Base-by-base conservation (phyloP, 768 basidiomycete species). In the Tephrocybe sp. region DNA sequence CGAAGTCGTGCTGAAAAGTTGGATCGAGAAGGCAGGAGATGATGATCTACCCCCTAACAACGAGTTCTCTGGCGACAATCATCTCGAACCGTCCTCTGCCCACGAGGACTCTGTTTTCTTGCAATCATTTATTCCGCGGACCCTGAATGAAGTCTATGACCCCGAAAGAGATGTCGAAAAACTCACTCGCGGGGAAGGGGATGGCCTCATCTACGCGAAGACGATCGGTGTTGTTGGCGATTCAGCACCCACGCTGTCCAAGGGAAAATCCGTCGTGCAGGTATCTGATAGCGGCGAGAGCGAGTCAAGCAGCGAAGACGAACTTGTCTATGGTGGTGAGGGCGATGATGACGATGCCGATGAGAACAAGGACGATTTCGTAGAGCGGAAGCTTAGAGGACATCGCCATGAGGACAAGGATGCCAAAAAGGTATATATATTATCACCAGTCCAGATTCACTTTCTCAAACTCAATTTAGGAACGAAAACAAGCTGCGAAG, bases 321-420 rank as follows among this genome's bases (percentile, higher is more conserved):
- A 58, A 5, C 62, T 63, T 5, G 57, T 45, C 19, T 58, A 60
- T 26, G 68, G 66, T 13, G 61, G 63, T 9, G 71, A 67, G 15
- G 64, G 60, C 25, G 72, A 72, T 32, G 70, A 66, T 38, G 66
- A 65, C 27, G 65, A 65, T 16, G 75, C n/a, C n/a, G n/a, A 66
- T 21, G 68, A 57, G 13, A 70, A 63, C 19, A 66, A 65, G 28
- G 74, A 73, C 22, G 65, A 53, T 9, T 75, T 74, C 44, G 57
- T 70, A 27, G 84, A 86, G 54, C 81, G 77, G 47, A 77, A 66
- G 51, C 87, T 87, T 24, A 74, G 89, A 56, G 95, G 97, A 1
- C 95, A 97, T 70, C 82, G 91, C 53, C 87, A 95, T 58, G 96
- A 98, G 72, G 94, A 97, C 62, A 83, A 83, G 51, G 91, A 93